Base-by-base conservation (phyloP, 257 asterid species). In the Gentiana straminea region DNA sequence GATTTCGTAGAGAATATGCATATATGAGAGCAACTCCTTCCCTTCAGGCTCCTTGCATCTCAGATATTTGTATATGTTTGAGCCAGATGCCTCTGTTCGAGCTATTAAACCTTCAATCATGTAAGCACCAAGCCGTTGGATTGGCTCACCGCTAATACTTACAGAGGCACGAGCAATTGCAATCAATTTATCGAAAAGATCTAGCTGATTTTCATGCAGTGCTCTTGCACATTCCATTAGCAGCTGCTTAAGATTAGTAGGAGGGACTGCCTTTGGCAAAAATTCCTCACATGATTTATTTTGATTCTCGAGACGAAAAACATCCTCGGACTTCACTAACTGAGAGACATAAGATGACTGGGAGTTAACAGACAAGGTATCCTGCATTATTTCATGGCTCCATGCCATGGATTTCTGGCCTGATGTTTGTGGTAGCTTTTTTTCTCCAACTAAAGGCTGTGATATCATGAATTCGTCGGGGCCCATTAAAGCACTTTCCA, bases 61-160 rank as follows among this genome's bases (percentile, higher is more conserved):
- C 9, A 90, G 74, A 41, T 94, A 64, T 10, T 85, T 79, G 68
- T 86, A 90, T 33, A 90, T 86, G 68, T 77, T 86, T 3, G 84
- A 69, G 7, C 98, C 98, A 0, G 98, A 90, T 15, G 77, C 79
- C 62, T 86, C 94, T 66, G 80, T 90, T 61, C 85, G 65, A 13
- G 98, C 98, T 15, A 86, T 51, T 34, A 90, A 72, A 15, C 98
- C 96, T 77, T 86, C 98, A 6, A 86, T 54, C 75, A 90, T 71
- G 85, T 90, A 90, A 33, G 98, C 98, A 37, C 98, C 96, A 0
- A 90, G 86, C 36, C 96, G 98, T 59, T 90, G 94, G 55, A 90
- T 82, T 5, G 98, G 96, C 68, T 86, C 98, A 13, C 98, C 98
- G 4, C 70, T 79, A 41, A 90, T 78, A 32, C 94, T 84, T 33